Conservation (phyloP, 192 early-diverging fungal species). For the Backusella tarrabulga region DNA sequence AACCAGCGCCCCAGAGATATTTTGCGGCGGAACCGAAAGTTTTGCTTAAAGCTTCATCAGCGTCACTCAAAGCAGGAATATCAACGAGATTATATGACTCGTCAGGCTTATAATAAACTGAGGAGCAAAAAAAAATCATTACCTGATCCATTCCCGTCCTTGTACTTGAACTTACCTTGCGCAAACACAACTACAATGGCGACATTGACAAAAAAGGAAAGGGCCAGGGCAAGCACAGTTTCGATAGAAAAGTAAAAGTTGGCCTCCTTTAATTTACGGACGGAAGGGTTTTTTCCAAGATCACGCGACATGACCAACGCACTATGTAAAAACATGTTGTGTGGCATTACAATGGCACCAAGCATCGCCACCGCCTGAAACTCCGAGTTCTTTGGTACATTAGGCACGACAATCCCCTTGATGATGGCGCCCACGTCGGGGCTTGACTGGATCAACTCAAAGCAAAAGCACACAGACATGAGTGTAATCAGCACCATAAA, state of each 20-base stretch:
- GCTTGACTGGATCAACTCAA: constrained; percentile 56
- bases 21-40: constrained; percentile 67
- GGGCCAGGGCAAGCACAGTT: constrained; percentile 53
- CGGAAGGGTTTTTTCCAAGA: constrained; percentile 24
- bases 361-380: constrained; percentile 73
- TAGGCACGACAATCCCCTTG: constrained; percentile 51
- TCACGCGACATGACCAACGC: constrained; percentile 62
- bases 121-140: not conserved
- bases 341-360: constrained; percentile 82
- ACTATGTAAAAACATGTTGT: constrained; percentile 87
- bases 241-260: constrained; percentile 69
- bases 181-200: constrained; percentile 73
- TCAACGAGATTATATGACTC: not conserved
- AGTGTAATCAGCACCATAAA: constrained; percentile 72
- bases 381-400: constrained; percentile 51
- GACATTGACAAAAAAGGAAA: constrained; percentile 65
- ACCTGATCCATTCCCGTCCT: not conserved
- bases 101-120: constrained; percentile 36
- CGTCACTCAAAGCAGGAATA: constrained; percentile 63
- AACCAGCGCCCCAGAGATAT: constrained; percentile 78
- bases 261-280: constrained; percentile 57
- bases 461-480: constrained; percentile 76
- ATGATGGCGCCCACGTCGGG: constrained; percentile 49
- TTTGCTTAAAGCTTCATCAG: constrained; percentile 49
- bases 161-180: constrained; percentile 8